Conservation (phyloP, 352 stramenopile species). For the Blastocystis hominis region DNA sequence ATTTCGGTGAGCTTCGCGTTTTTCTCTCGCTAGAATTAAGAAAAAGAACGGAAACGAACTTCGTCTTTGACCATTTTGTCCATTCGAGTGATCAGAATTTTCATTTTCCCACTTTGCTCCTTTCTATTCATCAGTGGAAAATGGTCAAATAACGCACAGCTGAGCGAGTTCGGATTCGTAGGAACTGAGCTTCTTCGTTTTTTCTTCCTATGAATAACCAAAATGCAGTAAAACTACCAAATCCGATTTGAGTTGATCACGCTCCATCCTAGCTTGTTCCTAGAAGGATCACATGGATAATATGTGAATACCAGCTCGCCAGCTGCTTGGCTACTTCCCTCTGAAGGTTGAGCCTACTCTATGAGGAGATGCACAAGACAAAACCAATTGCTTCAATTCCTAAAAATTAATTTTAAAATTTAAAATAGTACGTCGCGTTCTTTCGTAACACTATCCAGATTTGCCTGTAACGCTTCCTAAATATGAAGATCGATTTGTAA, state of each 20-base stretch:
- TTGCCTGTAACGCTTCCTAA: background rate
- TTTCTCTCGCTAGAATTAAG: background rate
- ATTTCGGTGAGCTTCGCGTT: background rate
- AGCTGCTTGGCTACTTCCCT: too few species aligned
- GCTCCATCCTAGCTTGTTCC: background rate
- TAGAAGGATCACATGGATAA: background rate
- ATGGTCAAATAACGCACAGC: background rate
- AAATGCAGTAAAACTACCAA: background rate
- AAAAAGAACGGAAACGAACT: background rate
- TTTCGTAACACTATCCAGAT: background rate
- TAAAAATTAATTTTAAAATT: too few species aligned
- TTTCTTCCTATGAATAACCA: background rate
- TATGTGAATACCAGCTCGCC: too few species aligned
- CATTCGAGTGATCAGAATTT: background rate
- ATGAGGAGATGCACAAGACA: too few species aligned
- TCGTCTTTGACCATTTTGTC: conserved; percentile 25
- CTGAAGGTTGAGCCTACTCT: too few species aligned
- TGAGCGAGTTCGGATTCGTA: background rate
- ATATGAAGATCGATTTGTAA: background rate
- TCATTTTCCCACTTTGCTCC: conserved; percentile 41
- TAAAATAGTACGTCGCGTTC: background rate
- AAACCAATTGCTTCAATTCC: too few species aligned
- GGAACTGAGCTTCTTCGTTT: background rate
- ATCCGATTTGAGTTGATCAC: background rate
- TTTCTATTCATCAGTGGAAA: background rate